phyloP scores from a whole-genome alignment of 164 flowering plant species.

The Chloranthus sessilifolius region DNA sequence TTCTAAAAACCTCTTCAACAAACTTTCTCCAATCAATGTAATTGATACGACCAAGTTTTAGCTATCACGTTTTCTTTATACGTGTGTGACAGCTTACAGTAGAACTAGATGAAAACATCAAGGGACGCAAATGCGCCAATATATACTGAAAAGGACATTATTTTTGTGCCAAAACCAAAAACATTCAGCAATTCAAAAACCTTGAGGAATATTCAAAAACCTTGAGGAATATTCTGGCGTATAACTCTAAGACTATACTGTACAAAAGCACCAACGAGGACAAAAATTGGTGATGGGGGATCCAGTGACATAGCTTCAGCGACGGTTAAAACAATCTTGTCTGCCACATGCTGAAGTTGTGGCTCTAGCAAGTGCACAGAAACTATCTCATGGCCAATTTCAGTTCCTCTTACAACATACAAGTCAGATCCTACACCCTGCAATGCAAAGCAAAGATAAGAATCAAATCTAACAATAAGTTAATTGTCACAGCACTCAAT shows the following conservation, averaged over 20 bases:
- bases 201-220: constrained; percentile 31
- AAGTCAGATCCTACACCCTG: constrained; percentile 85
- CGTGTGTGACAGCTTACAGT: no score
- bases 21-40: no score
- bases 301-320: constrained; percentile 96
- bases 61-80: no score
- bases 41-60: no score
- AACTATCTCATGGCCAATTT: constrained; percentile 81
- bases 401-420: constrained; percentile 72
- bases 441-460: constrained; percentile 14
- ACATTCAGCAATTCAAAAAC: no score
- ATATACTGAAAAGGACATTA: no score
- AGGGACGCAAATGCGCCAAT: no score
- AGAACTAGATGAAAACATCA: no score
- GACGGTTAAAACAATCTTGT: constrained; percentile 74
- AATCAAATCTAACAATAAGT: neutral
- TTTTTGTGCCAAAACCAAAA: no score
- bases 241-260: constrained; percentile 66
- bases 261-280: constrained; percentile 66
- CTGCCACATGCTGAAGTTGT: constrained; percentile 45
- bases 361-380: constrained; percentile 77
- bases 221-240: constrained; percentile 74
- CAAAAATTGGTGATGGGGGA: constrained; percentile 88
- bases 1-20: no score
- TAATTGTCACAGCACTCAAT: neutral